Base-by-base conservation (phyloP, 441 rosid genomes). In the Gossypium lobatum region DNA sequence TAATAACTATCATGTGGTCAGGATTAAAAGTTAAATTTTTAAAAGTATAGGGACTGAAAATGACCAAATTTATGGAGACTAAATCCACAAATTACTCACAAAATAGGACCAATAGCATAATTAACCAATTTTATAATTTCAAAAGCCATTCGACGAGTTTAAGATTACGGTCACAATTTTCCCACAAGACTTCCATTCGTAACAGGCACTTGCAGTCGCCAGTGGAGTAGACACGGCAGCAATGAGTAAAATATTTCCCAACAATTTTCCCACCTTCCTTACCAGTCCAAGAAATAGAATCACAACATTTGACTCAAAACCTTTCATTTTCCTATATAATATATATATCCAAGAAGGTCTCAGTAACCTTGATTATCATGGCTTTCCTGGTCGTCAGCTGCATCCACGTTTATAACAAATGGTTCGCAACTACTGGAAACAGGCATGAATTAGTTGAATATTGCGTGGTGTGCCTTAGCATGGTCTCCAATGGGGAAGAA, bases 391-490 rank as follows among this genome's bases (percentile, higher is more conserved):
- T 42, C n/a, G 9, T 21, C 54, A 18, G 50, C 52, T 52, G 61
- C 37, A 11, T 28, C 34, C 63, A 39, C 23, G 62, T 52, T 20
- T 26, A 50, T 10, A 1, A 8, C 25, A 64, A 31, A 52, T 18
- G 70, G 60, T 0, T 52, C 11, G 72, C 42, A 10, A 17, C 39
- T 14, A 8, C 5, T 13, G 31, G 68, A 1, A 14, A 8, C 39
- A 18, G 64, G 28, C 25, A 17, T 13, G 60, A 16, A 34, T 34
- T 34, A 3, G 61, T 52, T 0, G 73, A 77, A 13, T 11, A 59
- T 25, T 81, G 80, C 66, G 67, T 75, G 10, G 77, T 80, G 59
- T 80, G 84, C 69, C 76, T 83, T 2, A 45, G 65, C 31, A 70
- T 75, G 70, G 58, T 83, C 3, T 70, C 25, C 17, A 25, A 4